Evolutionary conservation across 208 protist species (phyloP), one percentile per base, ranked within the genome.

Genomic region (Crithidia mellificae): DNA sequence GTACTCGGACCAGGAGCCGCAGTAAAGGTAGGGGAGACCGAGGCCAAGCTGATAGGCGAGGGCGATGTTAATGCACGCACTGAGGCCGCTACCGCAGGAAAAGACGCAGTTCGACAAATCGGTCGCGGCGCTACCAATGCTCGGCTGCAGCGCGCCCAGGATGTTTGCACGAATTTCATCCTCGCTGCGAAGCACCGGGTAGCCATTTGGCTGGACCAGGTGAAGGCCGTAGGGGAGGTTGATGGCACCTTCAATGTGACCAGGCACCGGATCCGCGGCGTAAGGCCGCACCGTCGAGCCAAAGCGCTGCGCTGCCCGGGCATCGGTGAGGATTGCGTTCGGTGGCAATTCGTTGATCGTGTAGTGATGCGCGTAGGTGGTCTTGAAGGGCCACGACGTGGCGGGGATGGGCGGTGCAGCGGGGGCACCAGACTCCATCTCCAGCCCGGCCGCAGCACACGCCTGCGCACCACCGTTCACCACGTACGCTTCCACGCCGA

Each of bases 1-100:
- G 77, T 94, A 96, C 77, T 96, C 79, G 1, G 86, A 93, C 88
- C 91, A 96, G 12, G 88, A 92, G 43, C 88, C 88, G 53, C 74
- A 81, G 67, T 92, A 96, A 12, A 96, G 75, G 43, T 75, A 74
- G 0, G 88, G 87, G 49, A 73, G 70, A 43, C 88, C 88, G 9
- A 96, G 76, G 27, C 81, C 87, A 12, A 91, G 59, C 38, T 96
- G 91, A 25, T 63, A 62, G 12, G 59, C 64, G 20, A 89, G 47
- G 25, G 88, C 88, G 34, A 93, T 82, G 63, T 85, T 93, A 44
- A 92, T 71, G 74, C 84, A 89, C 29, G 86, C 91, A 24, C 70
- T 92, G 41, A 96, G 43, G 46, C 91, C 91, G 62, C 87, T 93
- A 56, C 88, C 91, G 63, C 91, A 96, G 20, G 81, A 88, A 59